Evolutionary conservation across 495 filamentous ascomycete genomes (phyloP).

Genomic region (Aspergillus nidulans): DNA sequence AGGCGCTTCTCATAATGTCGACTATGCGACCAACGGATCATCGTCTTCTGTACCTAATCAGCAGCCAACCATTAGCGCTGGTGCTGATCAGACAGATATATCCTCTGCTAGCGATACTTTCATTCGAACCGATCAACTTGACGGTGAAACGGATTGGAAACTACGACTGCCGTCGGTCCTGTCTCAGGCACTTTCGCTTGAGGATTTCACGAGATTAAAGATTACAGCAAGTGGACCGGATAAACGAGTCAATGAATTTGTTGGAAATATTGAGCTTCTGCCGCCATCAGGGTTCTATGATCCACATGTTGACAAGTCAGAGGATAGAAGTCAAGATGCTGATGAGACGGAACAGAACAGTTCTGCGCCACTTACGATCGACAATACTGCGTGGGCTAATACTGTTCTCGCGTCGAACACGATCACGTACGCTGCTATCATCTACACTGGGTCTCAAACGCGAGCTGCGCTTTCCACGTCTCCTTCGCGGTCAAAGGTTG

Average conservation of each 20-base stretch:
- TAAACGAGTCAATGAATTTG: slow-evolving; percentile 88
- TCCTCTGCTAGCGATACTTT: slow-evolving; percentile 76
- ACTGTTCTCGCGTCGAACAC: slow-evolving; percentile 93
- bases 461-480: slow-evolving; percentile 92
- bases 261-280: slow-evolving; percentile 70
- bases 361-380: slow-evolving; percentile 77
- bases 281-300: slow-evolving; percentile 39
- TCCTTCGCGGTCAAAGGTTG: slow-evolving; percentile 84
- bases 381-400: slow-evolving; percentile 99
- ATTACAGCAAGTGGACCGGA: slow-evolving; percentile 85
- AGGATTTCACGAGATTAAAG: slow-evolving; percentile 66
- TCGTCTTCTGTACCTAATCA: slow-evolving; percentile 1
- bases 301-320: slow-evolving; percentile 40
- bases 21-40: slow-evolving; percentile 20
- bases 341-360: slow-evolving; percentile 29
- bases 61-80: slow-evolving; percentile 10
- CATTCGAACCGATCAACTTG: slow-evolving; percentile 94
- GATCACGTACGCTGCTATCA: slow-evolving; percentile 76
- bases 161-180: slow-evolving; percentile 79
- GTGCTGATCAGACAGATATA: slow-evolving; percentile 10
- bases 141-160: slow-evolving; percentile 99
- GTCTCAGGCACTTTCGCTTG: slow-evolving; percentile 66
- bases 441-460: slow-evolving; percentile 94
- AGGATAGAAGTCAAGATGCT: slow-evolving; percentile 18
- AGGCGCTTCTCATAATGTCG: slow-evolving; percentile 21